Percentiles rank a stretch among this genome's conserved stretches.
phyloP scores from a whole-genome alignment of 1,284 basidiomycete genomes.

The Boletellus deceptivus region DNA sequence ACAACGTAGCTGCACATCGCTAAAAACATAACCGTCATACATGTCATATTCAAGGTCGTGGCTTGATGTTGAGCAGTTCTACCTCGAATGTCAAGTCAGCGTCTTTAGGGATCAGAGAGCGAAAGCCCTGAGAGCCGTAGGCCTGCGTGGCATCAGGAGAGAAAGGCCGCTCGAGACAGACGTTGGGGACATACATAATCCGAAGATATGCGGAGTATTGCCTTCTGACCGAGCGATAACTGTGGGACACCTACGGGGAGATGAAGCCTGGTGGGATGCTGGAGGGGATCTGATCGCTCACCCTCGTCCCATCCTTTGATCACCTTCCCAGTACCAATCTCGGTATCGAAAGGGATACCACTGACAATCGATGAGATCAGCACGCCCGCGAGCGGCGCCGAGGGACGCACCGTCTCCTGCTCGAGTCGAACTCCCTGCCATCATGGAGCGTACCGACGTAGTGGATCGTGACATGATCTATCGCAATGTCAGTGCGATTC shows the following conservation, averaged over 20 bases:
- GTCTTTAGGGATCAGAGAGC: conserved; percentile 78
- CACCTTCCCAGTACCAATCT: conserved; percentile 79
- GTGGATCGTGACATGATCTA: conserved; percentile 63
- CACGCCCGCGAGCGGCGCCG: not conserved
- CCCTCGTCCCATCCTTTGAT: conserved; percentile 94
- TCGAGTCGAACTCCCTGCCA: conserved; percentile 70
- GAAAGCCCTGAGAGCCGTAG: conserved; percentile 72
- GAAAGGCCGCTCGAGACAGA: not conserved
- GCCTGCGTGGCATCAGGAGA: conserved; percentile 42
- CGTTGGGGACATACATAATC: conserved; percentile 58
- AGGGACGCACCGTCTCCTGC: conserved; percentile 58
- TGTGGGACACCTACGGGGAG: conserved; percentile 60
- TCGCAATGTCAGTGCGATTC: conserved; percentile 17
- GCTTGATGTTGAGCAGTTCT: conserved; percentile 73
- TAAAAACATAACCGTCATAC: conserved; percentile 19
- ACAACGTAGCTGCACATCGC: conserved; percentile 20
- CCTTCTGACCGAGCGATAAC: conserved; percentile 78
- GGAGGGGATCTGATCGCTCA: conserved; percentile 35
- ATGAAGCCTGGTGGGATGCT: conserved; percentile 6
- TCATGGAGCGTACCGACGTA: conserved; percentile 67
- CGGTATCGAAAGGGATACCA: conserved; percentile 62
- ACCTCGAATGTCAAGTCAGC: conserved; percentile 79
- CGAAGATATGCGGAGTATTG: conserved; percentile 61
- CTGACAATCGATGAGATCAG: conserved; percentile 36
- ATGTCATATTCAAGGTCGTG: conserved; percentile 21